These are phyloP conservation scores for Vachellia collinsii DNA, from an alignment of 306 rosid genomes.

Conservation along the genomic window DNA sequence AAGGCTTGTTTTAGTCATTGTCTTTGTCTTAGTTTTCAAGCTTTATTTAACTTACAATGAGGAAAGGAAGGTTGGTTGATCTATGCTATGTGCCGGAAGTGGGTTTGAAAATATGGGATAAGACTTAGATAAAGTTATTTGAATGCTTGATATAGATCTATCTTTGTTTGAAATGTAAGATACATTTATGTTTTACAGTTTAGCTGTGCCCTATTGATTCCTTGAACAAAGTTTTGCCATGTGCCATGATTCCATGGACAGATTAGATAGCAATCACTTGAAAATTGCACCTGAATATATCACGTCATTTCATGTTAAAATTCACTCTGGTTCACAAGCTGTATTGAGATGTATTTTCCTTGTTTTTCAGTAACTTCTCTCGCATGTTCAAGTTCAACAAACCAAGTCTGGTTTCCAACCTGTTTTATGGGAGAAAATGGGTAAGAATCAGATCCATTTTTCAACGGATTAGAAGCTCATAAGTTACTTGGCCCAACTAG, in stretches of 20 bases:
- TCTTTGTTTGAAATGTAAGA: not conserved
- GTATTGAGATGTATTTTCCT: constrained; percentile 21
- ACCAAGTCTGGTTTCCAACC: constrained; percentile 57
- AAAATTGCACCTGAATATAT: not conserved
- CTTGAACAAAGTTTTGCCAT: not conserved
- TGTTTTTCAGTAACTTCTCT: constrained; percentile 73
- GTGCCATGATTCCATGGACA: not conserved
- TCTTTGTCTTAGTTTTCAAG: not conserved
- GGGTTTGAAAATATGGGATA: not conserved
- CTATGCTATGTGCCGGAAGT: not conserved
- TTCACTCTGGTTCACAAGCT: not conserved
- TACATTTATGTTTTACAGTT: not conserved
- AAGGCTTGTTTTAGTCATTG: no score
- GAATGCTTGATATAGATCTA: not conserved
- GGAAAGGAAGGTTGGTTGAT: not conserved
- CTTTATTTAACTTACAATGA: not conserved
- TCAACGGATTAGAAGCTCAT: not conserved
- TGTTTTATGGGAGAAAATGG: constrained; percentile 79
- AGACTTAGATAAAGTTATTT: not conserved
- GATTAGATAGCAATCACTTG: not conserved
- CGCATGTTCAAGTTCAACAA: constrained; percentile 87
- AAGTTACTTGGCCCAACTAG: not conserved
- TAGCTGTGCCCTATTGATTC: not conserved
- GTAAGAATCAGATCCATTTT: constrained; percentile 47
- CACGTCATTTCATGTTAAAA: constrained; percentile 17